Evolutionary conservation across 352 stramenopile species (phyloP).

Genomic region (Globisporangium barbulae): DNA sequence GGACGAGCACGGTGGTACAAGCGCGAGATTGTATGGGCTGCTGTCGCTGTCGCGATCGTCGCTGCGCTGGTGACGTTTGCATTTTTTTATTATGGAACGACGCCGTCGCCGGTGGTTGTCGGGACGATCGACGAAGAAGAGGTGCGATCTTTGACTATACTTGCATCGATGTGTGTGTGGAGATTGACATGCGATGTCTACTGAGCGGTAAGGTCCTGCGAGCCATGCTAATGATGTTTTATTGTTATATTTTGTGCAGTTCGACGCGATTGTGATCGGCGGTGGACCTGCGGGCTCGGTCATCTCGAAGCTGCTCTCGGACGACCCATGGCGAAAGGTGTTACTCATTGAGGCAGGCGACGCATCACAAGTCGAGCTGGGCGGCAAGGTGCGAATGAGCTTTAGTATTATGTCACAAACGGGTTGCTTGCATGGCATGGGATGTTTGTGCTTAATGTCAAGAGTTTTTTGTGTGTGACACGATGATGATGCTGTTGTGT

Average conservation of each 20-base stretch:
- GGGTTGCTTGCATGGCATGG: background rate
- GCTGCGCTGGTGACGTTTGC: background rate
- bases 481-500: background rate
- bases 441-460: background rate
- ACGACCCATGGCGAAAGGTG: constrained; percentile 54
- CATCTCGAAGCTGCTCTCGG: constrained; percentile 45
- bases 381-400: constrained; percentile 36
- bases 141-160: constrained; percentile 1
- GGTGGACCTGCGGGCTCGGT: constrained; percentile 58
- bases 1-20: background rate
- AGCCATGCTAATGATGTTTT: background rate
- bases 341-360: constrained; percentile 65
- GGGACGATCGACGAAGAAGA: constrained; percentile 5
- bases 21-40: background rate
- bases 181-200: background rate
- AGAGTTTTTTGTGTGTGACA: background rate
- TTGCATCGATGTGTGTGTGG: background rate
- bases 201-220: background rate
- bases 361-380: constrained; percentile 49
- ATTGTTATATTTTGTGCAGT: constrained; percentile 24
- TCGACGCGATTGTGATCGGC: constrained; percentile 59
- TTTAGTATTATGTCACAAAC: background rate
- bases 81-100: background rate
- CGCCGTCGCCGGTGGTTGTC: background rate
- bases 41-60: background rate